Evolutionary conservation across 805 yeast genomes (phyloP).

Genomic region (Saccharomycopsis babjevae): DNA sequence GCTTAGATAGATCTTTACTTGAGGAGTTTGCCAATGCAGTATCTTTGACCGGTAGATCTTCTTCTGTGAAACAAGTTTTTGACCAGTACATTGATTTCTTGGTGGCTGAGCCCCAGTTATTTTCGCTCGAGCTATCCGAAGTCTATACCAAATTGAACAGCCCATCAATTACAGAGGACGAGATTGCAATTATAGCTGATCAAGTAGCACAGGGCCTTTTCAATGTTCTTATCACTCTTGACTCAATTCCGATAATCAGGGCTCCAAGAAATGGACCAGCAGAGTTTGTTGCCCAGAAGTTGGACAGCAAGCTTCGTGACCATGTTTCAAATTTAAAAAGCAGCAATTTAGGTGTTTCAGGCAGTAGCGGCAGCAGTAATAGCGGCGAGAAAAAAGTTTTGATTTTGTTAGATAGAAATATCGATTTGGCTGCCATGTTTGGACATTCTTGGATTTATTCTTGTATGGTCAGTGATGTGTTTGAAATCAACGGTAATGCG

Average conservation of each 20-base stretch:
- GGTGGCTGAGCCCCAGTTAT: constrained; percentile 87
- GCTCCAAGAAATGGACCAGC: constrained; percentile 93
- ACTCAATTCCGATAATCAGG: constrained; percentile 79
- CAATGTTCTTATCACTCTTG: constrained; percentile 67
- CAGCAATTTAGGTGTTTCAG: not conserved
- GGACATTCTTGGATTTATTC: constrained; percentile 97
- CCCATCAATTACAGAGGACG: constrained; percentile 65
- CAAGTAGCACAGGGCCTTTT: constrained; percentile 71
- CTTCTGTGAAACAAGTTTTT: constrained; percentile 73
- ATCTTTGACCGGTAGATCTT: constrained; percentile 59
- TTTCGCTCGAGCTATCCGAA: constrained; percentile 59
- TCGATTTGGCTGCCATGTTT: constrained; percentile 89
- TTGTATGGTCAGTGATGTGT: constrained; percentile 90
- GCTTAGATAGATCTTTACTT: constrained; percentile 63
- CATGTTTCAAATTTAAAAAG: constrained; percentile 57
- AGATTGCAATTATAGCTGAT: constrained; percentile 59
- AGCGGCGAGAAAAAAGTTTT: constrained; percentile 51
- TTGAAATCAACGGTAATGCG: constrained; percentile 72
- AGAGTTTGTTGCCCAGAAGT: constrained; percentile 79
- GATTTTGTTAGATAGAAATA: constrained; percentile 74
- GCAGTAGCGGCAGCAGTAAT: constrained; percentile 20
- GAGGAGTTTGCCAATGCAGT: constrained; percentile 85
- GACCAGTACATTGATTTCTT: constrained; percentile 90
- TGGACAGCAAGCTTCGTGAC: constrained; percentile 78
- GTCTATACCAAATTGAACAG: constrained; percentile 62